A percentile compares a stretch with the other conserved stretches of the same genome.
phyloP scores from a whole-genome alignment of 2,329 filamentous ascomycete genomes.

The Sclerotinia minor region DNA sequence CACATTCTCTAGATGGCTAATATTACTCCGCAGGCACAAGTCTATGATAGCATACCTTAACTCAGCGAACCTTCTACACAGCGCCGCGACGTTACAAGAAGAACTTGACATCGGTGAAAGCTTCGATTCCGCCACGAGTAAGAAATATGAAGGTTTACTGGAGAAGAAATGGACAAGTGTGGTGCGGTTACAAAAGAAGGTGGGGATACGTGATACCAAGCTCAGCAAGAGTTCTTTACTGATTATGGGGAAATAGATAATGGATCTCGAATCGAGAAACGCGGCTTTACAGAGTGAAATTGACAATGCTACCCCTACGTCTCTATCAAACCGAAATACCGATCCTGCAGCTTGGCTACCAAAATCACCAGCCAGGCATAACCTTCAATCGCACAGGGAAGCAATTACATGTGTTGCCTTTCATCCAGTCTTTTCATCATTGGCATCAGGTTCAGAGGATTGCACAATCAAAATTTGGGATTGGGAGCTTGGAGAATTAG shows the following conservation, averaged over 20 bases:
- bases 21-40: constrained; percentile 67
- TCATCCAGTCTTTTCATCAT: constrained; percentile 85
- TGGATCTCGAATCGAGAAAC: constrained; percentile 83
- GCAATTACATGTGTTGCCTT: constrained; percentile 88
- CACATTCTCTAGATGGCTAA: constrained; percentile 32
- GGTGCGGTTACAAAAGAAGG: constrained; percentile 93
- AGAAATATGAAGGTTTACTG: constrained; percentile 90
- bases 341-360: constrained; percentile 87
- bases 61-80: constrained; percentile 68
- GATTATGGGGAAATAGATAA: constrained; percentile 61
- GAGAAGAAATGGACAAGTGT: constrained; percentile 99
- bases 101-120: constrained; percentile 69
- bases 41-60: constrained; percentile 87
- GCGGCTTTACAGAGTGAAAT: constrained; percentile 75
- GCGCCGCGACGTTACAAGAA: constrained; percentile 69
- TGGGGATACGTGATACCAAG: constrained; percentile 42
- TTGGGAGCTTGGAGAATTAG: constrained; percentile 89
- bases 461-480: constrained; percentile 97
- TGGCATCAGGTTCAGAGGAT: constrained; percentile 90
- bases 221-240: constrained; percentile 15
- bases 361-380: constrained; percentile 76
- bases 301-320: constrained; percentile 74
- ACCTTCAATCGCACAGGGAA: constrained; percentile 76
- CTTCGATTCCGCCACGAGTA: constrained; percentile 78
- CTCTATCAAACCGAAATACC: constrained; percentile 75